These are phyloP conservation scores for Emiliania huxleyi DNA, from an alignment of 78 protist genomes.

Conservation along the genomic window DNA sequence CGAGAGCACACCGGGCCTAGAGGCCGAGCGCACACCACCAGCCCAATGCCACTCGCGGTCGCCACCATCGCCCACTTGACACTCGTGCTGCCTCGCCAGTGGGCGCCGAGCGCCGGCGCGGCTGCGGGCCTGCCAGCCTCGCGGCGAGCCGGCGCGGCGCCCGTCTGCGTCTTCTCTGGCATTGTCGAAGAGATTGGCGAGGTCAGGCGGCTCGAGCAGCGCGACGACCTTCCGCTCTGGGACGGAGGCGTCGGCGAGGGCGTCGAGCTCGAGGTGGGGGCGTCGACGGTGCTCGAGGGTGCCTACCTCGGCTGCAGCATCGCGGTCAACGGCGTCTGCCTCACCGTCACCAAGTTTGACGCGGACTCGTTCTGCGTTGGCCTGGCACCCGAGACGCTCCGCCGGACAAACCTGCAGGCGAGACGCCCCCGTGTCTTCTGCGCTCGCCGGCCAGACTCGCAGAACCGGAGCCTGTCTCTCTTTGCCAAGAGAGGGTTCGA, in stretches of 20 bases:
- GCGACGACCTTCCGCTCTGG: neutral
- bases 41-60: too few relatives aligned
- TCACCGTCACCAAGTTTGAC: constrained; percentile 41
- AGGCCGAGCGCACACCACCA: too few relatives aligned
- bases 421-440: too few relatives aligned
- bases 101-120: neutral
- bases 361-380: neutral
- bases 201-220: neutral
- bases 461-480: neutral
- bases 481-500: too few relatives aligned
- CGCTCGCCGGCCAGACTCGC: neutral
- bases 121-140: neutral
- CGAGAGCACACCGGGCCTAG: too few relatives aligned
- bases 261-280: neutral
- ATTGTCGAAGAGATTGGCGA: constrained; percentile 50
- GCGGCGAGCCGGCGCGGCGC: neutral
- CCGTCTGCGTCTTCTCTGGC: constrained; percentile 32
- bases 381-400: constrained; percentile 32
- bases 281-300: neutral
- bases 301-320: constrained; percentile 36
- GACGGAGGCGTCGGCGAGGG: neutral
- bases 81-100: neutral
- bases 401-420: constrained; percentile 42
- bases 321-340: constrained; percentile 53
- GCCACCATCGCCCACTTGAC: too few relatives aligned